Base-by-base conservation (phyloP, 495 filamentous ascomycete genomes). In the Aspergillus affinis region DNA sequence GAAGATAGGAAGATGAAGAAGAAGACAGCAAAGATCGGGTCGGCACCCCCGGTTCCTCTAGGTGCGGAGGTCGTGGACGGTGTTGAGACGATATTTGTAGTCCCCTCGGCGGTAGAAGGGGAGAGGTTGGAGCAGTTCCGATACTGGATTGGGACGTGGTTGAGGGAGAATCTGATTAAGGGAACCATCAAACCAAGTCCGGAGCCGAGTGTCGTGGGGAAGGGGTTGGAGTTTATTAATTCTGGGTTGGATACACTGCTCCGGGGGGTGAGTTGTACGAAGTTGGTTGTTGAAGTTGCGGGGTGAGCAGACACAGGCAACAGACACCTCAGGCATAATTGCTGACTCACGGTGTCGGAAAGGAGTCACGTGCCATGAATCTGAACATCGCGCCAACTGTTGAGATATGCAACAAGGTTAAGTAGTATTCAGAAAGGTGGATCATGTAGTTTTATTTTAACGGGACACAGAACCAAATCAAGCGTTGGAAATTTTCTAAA, bases 231-330 rank as follows among this genome's bases (percentile, higher is more conserved):
- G 44, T 65, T 70, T 49, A 69, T 80, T 7, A 77, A 81, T 66
- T 64, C 66, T 44, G 81, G 68, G 21, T 71, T 82, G 59, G 78
- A 82, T 55, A 53, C 51, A 20, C 47, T 82, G 50, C 66, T 56
- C 23, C 61, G 23, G 23, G 79, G 81, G 8, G 80, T 83, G 10
- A 83, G 79, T 57, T 79, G 80, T 60, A 65, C 57, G 47, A 82
- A 81, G 69, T 68, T 82, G 64, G 71, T 81, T 57, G 63, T 80
- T 63, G 75, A 78, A 61, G 46, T 80, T 69, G 64, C 60, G 23
- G 68, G 67, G 55, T 74, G 60, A 72, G 54, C 15, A 23, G n/a
- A n/a, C n/a, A n/a, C n/a, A n/a, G n/a, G n/a, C n/a, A n/a, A n/a
- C n/a, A n/a, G n/a, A n/a, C n/a, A n/a, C n/a, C n/a, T n/a, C n/a